Evolutionary conservation across 2,329 filamentous ascomycete genomes (phyloP).

Genomic region (Colletotrichum sp.): DNA sequence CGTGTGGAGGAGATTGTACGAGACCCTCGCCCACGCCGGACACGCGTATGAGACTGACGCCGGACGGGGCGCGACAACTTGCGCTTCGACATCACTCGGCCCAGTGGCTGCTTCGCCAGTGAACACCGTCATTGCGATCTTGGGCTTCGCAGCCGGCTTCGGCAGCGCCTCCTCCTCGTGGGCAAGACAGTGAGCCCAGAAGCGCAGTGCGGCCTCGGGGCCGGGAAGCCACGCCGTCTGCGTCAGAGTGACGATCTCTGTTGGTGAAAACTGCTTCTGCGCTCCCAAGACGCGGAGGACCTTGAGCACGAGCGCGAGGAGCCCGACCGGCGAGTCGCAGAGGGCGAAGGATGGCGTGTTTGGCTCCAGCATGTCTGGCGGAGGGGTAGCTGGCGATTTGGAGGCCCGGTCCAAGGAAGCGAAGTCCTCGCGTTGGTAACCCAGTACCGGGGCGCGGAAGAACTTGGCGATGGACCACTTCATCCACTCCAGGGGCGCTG

Average conservation of each 20-base stretch:
- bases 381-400: slow-evolving; percentile 30
- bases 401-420: slow-evolving; percentile 37
- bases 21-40: slow-evolving; percentile 52
- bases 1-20: slow-evolving; percentile 48
- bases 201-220: slow-evolving; percentile 64
- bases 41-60: slow-evolving; percentile 43
- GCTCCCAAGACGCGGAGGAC: slow-evolving; percentile 47
- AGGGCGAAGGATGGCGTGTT: slow-evolving; percentile 65
- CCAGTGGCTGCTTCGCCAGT: slow-evolving; percentile 30
- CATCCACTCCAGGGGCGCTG: slow-evolving; percentile 52
- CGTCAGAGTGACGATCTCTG: slow-evolving; percentile 65
- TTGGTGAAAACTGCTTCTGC: slow-evolving; percentile 45
- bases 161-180: slow-evolving; percentile 33
- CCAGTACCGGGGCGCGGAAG: slow-evolving; percentile 55
- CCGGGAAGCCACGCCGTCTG: slow-evolving; percentile 71
- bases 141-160: slow-evolving; percentile 36
- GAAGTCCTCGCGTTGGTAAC: slow-evolving; percentile 61
- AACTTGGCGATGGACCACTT: slow-evolving; percentile 61
- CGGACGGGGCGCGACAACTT: slow-evolving; percentile 26
- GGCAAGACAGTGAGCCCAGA: slow-evolving; percentile 53
- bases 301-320: slow-evolving; percentile 60
- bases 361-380: slow-evolving; percentile 44
- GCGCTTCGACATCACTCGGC: slow-evolving; percentile 20
- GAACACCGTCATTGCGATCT: slow-evolving; percentile 54
- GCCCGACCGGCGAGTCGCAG: slow-evolving; percentile 65